Base-by-base conservation (phyloP, 208 protist genomes). In the Trichomonas tenax region DNA sequence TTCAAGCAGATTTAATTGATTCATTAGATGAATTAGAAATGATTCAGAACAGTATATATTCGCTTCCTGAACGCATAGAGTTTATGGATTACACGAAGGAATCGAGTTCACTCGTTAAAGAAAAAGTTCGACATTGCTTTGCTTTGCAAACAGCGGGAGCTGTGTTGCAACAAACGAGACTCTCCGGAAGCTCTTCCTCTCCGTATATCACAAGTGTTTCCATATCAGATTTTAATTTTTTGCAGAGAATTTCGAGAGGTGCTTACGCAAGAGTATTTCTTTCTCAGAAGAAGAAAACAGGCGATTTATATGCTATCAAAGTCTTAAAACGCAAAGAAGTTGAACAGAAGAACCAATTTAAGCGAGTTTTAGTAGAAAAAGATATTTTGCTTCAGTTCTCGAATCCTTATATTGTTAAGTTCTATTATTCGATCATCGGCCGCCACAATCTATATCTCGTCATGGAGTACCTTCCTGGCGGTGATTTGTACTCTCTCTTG, bases 351-450 rank as follows among this genome's bases (percentile, higher is more conserved):
- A 93, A 93, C 36, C 86, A 93, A 38, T 0, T 93, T 10, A 48
- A 93, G 15, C 0, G 86, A 8, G 17, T 93, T 44, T 31, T 93
- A n/a, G 44, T 44, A 3, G 86, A 93, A 51, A 93, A 93, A 93
- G 86, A 93, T 15, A 93, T 93, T 51, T 41, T 93, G 8, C 26
- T 93, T 0, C 86, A 93, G 38, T 51, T 51, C 31, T 48, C 40
- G 1, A 93, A 93, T 38, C 86, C 86, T 17, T 51, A 93, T 26
- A 93, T 93, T 17, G 86, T 93, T 17, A 41, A 34, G 1, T 93
- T 93, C 44, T 93, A 93, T 51, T 93, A 93, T 93, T 93, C 86
- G 34, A 93, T 93, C 10, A 51, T 93, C 17, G 86, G 86, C 10
- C 15, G 34, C 6, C 86, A 51, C 31, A 93, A 93, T 36, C 26